These are phyloP conservation scores for Choanephora cucurbitarum DNA, from an alignment of 371 early-diverging fungal species.

Conservation along the genomic window DNA sequence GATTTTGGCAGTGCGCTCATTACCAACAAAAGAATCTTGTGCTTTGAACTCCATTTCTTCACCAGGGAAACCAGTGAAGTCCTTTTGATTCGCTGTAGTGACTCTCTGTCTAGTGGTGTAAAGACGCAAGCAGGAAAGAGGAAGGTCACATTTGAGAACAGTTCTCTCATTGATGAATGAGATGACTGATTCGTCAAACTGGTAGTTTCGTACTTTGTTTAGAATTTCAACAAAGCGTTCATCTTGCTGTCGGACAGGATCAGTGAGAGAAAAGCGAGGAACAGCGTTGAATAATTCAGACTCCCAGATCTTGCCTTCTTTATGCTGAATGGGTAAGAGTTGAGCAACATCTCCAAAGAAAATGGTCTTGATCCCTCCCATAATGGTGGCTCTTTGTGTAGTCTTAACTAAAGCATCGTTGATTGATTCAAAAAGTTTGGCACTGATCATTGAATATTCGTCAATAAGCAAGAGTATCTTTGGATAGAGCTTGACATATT, in stretches of 20 bases:
- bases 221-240: not conserved
- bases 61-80: not conserved
- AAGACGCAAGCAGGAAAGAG: not conserved
- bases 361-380: not conserved
- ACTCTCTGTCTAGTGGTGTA: constrained; percentile 5
- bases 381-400: not conserved
- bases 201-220: not conserved
- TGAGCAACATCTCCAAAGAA: constrained; percentile 12
- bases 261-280: not conserved
- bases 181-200: constrained; percentile 5
- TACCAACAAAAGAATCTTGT: not conserved
- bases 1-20: not conserved
- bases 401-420: not conserved
- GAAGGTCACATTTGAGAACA: not conserved
- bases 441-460: constrained; percentile 5
- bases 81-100: not conserved
- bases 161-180: constrained; percentile 3
- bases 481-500: constrained; percentile 3
- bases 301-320: constrained; percentile 4
- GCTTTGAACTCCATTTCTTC: not conserved
- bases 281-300: not conserved
- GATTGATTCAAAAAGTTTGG: not conserved
- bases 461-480: not conserved
- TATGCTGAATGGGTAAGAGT: not conserved
- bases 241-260: constrained; percentile 4